These are phyloP conservation scores for Geosmithia flava DNA, from an alignment of 2,329 filamentous ascomycete genomes.

Conservation along the genomic window DNA sequence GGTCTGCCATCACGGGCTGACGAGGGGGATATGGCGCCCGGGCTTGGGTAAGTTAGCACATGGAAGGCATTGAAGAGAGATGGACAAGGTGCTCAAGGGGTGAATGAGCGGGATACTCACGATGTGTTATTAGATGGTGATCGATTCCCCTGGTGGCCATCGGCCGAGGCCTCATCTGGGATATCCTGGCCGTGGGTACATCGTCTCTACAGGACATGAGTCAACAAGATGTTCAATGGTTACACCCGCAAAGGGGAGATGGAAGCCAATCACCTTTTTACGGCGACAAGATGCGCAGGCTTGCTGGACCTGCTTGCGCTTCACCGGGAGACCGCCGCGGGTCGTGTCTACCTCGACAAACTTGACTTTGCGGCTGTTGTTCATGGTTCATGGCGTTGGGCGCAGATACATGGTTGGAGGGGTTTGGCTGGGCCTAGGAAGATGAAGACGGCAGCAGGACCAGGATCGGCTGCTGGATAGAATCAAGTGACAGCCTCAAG, in stretches of 20 bases:
- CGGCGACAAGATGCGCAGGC: constrained; percentile 43
- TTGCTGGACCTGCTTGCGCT: constrained; percentile 46
- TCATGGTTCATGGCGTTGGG: neutral
- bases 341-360: constrained; percentile 43
- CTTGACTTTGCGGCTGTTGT: constrained; percentile 23
- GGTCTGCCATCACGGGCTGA: neutral
- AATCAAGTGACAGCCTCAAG: neutral
- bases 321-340: constrained; percentile 38
- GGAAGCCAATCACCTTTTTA: constrained; percentile 30
- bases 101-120: neutral
- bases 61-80: too few relatives aligned
- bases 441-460: neutral
- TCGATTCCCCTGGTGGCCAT: constrained; percentile 3
- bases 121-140: neutral
- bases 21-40: neutral
- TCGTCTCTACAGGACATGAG: constrained; percentile 19
- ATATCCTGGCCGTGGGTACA: constrained; percentile 28
- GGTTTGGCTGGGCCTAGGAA: neutral
- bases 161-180: constrained; percentile 10
- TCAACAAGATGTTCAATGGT: neutral
- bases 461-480: too few relatives aligned
- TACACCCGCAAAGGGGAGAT: neutral
- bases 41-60: neutral
- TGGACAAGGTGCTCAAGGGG: neutral
- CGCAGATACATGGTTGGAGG: neutral